These are phyloP conservation scores for Lasiodiplodia theobromae DNA, from an alignment of 2,329 filamentous ascomycete genomes.

Conservation along the genomic window DNA sequence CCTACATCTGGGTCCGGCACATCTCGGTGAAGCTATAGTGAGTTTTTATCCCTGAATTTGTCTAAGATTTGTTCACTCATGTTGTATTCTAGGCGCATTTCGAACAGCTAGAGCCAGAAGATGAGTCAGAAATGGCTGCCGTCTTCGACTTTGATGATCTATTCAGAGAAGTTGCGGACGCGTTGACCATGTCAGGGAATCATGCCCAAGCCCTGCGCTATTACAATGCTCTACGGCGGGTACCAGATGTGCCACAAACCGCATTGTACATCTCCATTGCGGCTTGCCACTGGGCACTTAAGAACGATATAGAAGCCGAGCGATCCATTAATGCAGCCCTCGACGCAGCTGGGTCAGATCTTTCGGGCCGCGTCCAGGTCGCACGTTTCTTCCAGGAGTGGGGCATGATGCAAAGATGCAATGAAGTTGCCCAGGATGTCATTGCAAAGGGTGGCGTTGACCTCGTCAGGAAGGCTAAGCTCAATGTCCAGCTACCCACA, in stretches of 20 bases:
- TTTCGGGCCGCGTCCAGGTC: slow-evolving; percentile 79
- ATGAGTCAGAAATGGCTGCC: slow-evolving; percentile 56
- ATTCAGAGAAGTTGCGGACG: slow-evolving; percentile 74
- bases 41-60: slow-evolving; percentile 39
- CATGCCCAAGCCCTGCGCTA: slow-evolving; percentile 65
- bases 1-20: slow-evolving; percentile 69
- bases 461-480: slow-evolving; percentile 53
- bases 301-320: slow-evolving; percentile 73
- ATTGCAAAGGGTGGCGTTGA: slow-evolving; percentile 66
- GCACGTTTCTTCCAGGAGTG: slow-evolving; percentile 81
- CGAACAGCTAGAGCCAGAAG: slow-evolving; percentile 71
- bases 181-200: slow-evolving; percentile 59
- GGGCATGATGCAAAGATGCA: slow-evolving; percentile 64
- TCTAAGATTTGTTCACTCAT: background rate
- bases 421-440: slow-evolving; percentile 65
- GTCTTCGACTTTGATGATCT: slow-evolving; percentile 77
- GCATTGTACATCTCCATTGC: slow-evolving; percentile 38
- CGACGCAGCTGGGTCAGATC: slow-evolving; percentile 72
- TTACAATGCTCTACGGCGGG: slow-evolving; percentile 60
- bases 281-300: slow-evolving; percentile 71
- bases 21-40: slow-evolving; percentile 76
- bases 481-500: slow-evolving; percentile 34
- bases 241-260: slow-evolving; percentile 55
- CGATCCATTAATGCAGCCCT: slow-evolving; percentile 78
- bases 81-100: slow-evolving; percentile 47